Conservation (phyloP, 306 rosid species). For the Quercus mongolica region DNA sequence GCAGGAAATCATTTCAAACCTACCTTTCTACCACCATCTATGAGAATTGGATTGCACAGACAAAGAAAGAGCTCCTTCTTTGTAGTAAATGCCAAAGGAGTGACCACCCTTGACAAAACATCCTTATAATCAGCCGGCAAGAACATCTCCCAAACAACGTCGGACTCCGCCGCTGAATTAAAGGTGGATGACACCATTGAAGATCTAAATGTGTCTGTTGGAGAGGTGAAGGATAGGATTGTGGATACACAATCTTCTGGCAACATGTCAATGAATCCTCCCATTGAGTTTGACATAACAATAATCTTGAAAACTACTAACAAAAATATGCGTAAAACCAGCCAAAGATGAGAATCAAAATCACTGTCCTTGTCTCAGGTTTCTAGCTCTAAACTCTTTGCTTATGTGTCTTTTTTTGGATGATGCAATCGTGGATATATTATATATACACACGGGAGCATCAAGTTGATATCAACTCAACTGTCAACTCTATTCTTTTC, state of each 20-base stretch:
- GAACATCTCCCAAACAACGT: conserved; percentile 52
- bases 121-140: conserved; percentile 45
- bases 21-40: conserved; percentile 55
- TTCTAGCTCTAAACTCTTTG: no score
- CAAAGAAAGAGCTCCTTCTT: conserved; percentile 43
- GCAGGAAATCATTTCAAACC: background rate
- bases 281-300: background rate
- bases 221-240: conserved; percentile 44
- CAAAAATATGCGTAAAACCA: background rate
- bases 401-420: no score
- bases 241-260: conserved; percentile 44
- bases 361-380: no score
- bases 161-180: conserved; percentile 34
- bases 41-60: conserved; percentile 40
- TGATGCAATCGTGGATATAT: no score
- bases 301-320: background rate
- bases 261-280: conserved; percentile 23
- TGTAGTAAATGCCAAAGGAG: conserved; percentile 24
- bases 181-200: conserved; percentile 49
- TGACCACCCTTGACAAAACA: conserved; percentile 32
- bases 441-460: no score
- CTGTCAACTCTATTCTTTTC: no score
- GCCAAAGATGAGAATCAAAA: no score
- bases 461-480: no score
- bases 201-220: conserved; percentile 33